These are phyloP conservation scores for Magnaporthales sp. DNA, from an alignment of 2,329 filamentous ascomycete genomes.

Conservation along the genomic window DNA sequence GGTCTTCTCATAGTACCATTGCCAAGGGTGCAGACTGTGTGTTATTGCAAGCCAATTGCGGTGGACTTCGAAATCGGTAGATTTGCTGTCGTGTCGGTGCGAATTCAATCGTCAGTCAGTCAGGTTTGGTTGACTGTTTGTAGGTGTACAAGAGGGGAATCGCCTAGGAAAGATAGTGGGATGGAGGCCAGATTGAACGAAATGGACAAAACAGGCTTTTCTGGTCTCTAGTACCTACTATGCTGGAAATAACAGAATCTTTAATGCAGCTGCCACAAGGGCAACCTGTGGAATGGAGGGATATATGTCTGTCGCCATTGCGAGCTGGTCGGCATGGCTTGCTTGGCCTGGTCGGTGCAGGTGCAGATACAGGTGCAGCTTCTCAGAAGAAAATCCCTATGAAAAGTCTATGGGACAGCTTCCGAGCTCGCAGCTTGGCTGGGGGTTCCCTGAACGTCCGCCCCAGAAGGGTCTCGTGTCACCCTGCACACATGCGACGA, in stretches of 20 bases:
- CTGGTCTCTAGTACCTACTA: constrained; percentile 56
- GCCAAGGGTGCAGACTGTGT: constrained; percentile 71
- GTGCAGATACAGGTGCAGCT: not conserved
- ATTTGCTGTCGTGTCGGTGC: constrained; percentile 58
- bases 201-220: not conserved
- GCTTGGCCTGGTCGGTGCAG: not conserved
- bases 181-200: not conserved
- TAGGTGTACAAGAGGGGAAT: not conserved
- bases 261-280: constrained; percentile 77
- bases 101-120: not conserved
- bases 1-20: constrained; percentile 96
- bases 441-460: not conserved
- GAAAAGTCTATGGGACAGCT: not conserved
- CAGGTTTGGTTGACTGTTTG: not conserved
- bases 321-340: not conserved
- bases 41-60: constrained; percentile 98
- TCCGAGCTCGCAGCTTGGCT: not conserved
- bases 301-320: constrained; percentile 67
- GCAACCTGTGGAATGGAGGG: constrained; percentile 87
- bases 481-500: not conserved
- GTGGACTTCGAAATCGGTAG: constrained; percentile 97
- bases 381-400: not conserved
- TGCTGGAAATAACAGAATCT: constrained; percentile 84
- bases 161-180: not conserved
- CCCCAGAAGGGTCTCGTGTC: not conserved